Conservation (phyloP, 164 flowering plant species). For the Aristolochia californica region DNA sequence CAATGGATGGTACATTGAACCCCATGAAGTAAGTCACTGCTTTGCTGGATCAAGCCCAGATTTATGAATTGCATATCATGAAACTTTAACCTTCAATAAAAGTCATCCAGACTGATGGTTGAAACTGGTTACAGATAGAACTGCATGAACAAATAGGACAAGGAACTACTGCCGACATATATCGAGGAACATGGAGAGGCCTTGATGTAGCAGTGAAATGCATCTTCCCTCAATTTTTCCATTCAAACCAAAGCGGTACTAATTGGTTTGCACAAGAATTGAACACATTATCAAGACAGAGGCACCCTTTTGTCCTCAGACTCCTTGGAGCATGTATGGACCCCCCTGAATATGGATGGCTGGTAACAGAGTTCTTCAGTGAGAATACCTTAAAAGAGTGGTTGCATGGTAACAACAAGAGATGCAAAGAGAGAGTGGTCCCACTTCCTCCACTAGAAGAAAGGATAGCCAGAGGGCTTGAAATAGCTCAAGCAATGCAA, state of each 20-base stretch:
- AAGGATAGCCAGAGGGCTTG: slow-evolving; percentile 38
- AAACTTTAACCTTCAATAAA: neutral
- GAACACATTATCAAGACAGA: slow-evolving; percentile 35
- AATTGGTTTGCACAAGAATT: slow-evolving; percentile 51
- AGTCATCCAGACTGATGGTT: neutral
- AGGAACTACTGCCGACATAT: slow-evolving; percentile 48
- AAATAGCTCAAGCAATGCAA: slow-evolving; percentile 61
- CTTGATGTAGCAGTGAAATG: slow-evolving; percentile 59
- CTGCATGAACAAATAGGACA: slow-evolving; percentile 32
- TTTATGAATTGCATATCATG: neutral
- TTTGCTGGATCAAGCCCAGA: neutral
- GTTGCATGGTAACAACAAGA: slow-evolving; percentile 45
- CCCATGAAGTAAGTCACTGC: slow-evolving; percentile 32
- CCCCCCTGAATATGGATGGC: slow-evolving; percentile 51
- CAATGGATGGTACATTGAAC: slow-evolving; percentile 54
- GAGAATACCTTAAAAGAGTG: slow-evolving; percentile 42
- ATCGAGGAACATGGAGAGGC: slow-evolving; percentile 54
- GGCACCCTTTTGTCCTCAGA: slow-evolving; percentile 53
- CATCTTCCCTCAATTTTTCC: slow-evolving; percentile 39
- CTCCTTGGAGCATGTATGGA: slow-evolving; percentile 54
- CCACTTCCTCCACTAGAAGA: slow-evolving; percentile 41
- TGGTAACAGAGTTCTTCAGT: slow-evolving; percentile 43
- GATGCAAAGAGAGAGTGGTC: slow-evolving; percentile 22
- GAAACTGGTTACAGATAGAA: slow-evolving; percentile 29
- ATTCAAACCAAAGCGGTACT: slow-evolving; percentile 20